Evolutionary conservation across 148 eudicot genomes (phyloP), one percentile per base, ranked within the genome.

Genomic region (Camellia sinensis): DNA sequence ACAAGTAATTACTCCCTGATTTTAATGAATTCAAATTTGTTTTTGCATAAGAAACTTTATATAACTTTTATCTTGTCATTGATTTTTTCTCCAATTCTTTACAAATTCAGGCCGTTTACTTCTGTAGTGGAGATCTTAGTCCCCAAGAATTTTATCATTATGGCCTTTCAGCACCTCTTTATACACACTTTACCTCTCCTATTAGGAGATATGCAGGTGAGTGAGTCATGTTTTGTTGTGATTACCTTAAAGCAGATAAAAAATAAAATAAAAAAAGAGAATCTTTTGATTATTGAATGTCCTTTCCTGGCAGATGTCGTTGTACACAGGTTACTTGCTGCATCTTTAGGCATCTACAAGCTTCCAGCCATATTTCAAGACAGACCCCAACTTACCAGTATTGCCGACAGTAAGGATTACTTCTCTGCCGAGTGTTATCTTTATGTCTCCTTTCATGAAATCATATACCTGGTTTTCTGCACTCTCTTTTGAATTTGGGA

Each of bases 141-240:
- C 95, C 94, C 66, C 95, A 93, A 81, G 98, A 96, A 84, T 96
- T 87, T 82, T 84, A 46, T 79, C 99, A 96, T 84, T 96, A 96
- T 85, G 99, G 99, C 64, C 99, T 96, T 76, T 92, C 98, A 65
- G 87, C 99, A 48, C 90, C 92, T 67, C 83, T 96, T 53, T 96
- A 96, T 86, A 96, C 99, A 19, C 98, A 96, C 81, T 96, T 96
- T 81, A 93, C 98, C 75, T 96, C 99, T 72, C 99, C 99, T 80
- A 96, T 93, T 46, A 87, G 98, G 86, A 90, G 99, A 96, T 96
- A 93, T 81, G 97, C 99, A 79, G 98, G 99, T 96, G 57, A 19
- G 81, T 69, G 69, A 15, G 15, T 41, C 12, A 13, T 78, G 60
- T 18, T 8, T 18, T 56, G 73, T 77, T 74, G 70, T 61, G 13